Evolutionary conservation across 1,284 basidiomycete genomes (phyloP), one percentile per base, ranked within the genome.

Genomic region (Puccinia hordei): DNA sequence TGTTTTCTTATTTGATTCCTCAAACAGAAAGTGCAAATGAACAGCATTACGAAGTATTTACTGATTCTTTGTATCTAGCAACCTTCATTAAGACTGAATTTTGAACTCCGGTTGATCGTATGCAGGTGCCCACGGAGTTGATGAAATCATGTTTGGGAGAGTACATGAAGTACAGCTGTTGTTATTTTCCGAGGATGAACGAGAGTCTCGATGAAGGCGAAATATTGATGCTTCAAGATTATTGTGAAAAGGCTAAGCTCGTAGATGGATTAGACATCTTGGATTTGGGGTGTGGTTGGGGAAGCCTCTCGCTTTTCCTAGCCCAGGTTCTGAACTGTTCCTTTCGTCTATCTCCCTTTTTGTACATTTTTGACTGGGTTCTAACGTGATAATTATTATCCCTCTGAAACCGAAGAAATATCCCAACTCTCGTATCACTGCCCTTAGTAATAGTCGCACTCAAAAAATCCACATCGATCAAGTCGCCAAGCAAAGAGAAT

Each of bases 231-330:
- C 86, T 93, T 46, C 89, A 91, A 82, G 89, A 88, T 82, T 92
- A 93, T 84, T 92, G 91, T 84, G 85, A 88, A 72, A 92, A 91
- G 83, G 91, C 91, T 0, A 87, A 89, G 71, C 83, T 93, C 12
- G 83, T 84, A 59, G 90, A 93, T 82, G 91, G 91, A 0, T 87
- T 89, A 81, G 89, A 90, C 81, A 88, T 92, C 27, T 86, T 92
- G 46, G 92, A 93, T 85, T 86, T 93, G 19, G 91, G 92, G 15
- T 92, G 92, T 85, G 91, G 91, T 9, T 92, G 91, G 92, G 92
- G 91, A 15, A 91, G 90, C 83, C 84, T 92, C 69, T 90, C 90
- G 0, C 84, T 92, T 15, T 92, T 89, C 84, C 86, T 92, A 2
- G 91, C 91, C 0, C 87, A 91, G 87, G 90, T 90, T 72, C 79